Evolutionary conservation across 2,329 filamentous ascomycete species (phyloP).

Genomic region (Dothideomycetes sp.): DNA sequence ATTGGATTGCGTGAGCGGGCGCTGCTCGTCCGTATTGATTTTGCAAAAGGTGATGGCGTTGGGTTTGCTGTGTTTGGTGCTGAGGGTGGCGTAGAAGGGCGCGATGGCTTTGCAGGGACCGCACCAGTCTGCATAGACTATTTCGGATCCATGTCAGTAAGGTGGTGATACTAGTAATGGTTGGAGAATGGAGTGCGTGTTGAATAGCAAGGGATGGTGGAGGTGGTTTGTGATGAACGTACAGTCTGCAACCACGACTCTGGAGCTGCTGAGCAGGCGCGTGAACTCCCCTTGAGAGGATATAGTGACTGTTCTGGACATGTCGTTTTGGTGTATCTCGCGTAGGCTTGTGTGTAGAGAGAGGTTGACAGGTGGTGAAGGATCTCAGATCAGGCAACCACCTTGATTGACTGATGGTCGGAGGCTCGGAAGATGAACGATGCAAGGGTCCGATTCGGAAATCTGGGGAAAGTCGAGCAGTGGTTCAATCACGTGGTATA

Average conservation of each 20-base stretch:
- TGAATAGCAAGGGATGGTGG: too few relatives aligned
- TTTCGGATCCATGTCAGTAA: not conserved
- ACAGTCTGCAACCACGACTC: not conserved
- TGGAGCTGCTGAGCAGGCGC: not conserved
- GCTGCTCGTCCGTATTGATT: slow-evolving; percentile 69
- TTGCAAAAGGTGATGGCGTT: slow-evolving; percentile 73
- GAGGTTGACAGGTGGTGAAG: too few relatives aligned
- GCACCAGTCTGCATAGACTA: slow-evolving; percentile 85
- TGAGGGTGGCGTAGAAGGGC: slow-evolving; percentile 69
- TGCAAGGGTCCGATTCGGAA: not conserved
- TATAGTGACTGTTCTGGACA: not conserved
- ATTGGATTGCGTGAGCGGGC: slow-evolving; percentile 65
- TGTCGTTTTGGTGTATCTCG: not conserved
- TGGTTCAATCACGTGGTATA: not conserved
- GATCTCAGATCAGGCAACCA: too few relatives aligned
- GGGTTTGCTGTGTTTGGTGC: slow-evolving; percentile 56
- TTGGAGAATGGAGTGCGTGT: not conserved
- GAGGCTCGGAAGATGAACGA: too few relatives aligned
- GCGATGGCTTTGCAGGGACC: slow-evolving; percentile 73
- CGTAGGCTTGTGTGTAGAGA: too few relatives aligned
- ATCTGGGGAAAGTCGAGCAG: not conserved
- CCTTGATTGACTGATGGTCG: too few relatives aligned
- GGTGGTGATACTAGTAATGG: not conserved
- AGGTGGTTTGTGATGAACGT: too few relatives aligned
- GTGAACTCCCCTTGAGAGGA: not conserved